Evolutionary conservation across 164 flowering plant species (phyloP).

Genomic region (Cinnamomum micranthum): DNA sequence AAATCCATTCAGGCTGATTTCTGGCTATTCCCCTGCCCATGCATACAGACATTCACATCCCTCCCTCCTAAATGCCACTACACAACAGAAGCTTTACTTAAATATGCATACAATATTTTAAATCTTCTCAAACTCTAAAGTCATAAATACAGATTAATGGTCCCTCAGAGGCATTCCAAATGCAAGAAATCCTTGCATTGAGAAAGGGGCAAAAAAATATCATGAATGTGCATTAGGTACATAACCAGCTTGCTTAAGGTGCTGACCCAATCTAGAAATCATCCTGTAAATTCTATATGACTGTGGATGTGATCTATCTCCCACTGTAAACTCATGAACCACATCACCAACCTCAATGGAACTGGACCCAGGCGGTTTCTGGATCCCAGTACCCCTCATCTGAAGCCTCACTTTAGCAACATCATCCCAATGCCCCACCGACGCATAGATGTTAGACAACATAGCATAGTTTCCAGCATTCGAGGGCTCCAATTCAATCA

Average conservation of each 20-base stretch:
- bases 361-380: constrained; percentile 61
- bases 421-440: constrained; percentile 59
- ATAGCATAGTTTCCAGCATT: constrained; percentile 52
- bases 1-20: no score
- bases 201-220: background rate
- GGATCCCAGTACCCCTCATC: constrained; percentile 41
- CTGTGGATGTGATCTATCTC: constrained; percentile 26
- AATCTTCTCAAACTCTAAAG: background rate
- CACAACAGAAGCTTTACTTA: background rate
- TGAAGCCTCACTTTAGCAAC: constrained; percentile 45
- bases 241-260: constrained; percentile 42
- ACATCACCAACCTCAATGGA: constrained; percentile 47
- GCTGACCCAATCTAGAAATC: constrained; percentile 29
- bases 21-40: no score
- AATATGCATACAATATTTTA: background rate
- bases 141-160: background rate
- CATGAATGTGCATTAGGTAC: constrained; percentile 20
- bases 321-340: constrained; percentile 53
- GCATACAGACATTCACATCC: no score
- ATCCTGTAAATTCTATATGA: constrained; percentile 49
- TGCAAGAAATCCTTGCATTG: background rate
- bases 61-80: background rate
- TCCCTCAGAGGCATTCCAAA: background rate
- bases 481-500: constrained; percentile 39
- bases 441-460: constrained; percentile 70